These are phyloP conservation scores for Exophiala bonariae DNA, from an alignment of 2,329 filamentous ascomycete genomes.

Conservation along the genomic window DNA sequence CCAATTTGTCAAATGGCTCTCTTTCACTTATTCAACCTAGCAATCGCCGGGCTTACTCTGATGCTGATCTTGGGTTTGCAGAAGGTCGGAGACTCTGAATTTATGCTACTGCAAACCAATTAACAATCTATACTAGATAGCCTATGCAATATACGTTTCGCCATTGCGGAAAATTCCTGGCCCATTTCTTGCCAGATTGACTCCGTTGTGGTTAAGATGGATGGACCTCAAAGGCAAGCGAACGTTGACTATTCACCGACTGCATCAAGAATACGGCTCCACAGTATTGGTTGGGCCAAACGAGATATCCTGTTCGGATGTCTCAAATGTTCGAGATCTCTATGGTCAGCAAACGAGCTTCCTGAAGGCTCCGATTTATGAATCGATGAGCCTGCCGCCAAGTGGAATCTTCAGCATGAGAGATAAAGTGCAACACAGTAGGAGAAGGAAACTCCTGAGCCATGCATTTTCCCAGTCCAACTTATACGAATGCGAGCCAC, in stretches of 20 bases:
- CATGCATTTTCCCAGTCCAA: constrained; percentile 22
- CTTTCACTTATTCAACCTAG: too few species aligned
- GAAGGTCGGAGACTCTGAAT: not conserved
- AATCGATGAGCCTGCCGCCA: constrained; percentile 1
- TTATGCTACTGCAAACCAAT: not conserved
- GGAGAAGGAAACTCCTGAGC: constrained; percentile 41
- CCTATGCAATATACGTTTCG: not conserved
- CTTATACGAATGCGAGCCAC: constrained; percentile 39
- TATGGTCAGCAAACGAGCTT: constrained; percentile 50
- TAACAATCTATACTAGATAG: not conserved
- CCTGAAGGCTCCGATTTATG: constrained; percentile 5
- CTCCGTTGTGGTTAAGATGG: not conserved
- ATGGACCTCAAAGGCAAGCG: not conserved
- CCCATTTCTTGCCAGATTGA: constrained; percentile 1
- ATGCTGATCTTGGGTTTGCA: not conserved
- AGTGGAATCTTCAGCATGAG: constrained; percentile 20
- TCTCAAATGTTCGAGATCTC: constrained; percentile 57
- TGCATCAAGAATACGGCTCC: not conserved
- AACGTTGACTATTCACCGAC: not conserved
- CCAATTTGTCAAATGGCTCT: too few species aligned
- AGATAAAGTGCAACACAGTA: constrained; percentile 36
- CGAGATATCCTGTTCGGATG: constrained; percentile 67
- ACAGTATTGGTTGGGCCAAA: constrained; percentile 52
- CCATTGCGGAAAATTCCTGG: not conserved
- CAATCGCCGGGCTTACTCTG: not conserved